Conservation (phyloP, 257 asterid species). For the Scutellaria baicalensis region DNA sequence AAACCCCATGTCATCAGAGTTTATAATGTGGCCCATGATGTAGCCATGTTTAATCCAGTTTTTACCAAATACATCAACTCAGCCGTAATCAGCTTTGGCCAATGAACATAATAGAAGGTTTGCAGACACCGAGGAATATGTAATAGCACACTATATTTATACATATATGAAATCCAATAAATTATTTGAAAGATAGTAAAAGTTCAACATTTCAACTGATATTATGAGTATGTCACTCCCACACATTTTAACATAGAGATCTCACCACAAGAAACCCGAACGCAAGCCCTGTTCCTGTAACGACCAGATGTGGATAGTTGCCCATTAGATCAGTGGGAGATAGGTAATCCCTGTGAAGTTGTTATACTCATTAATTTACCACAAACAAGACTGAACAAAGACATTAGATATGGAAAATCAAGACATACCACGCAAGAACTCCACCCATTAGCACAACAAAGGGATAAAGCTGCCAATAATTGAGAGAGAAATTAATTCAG, state of each 20-base stretch:
- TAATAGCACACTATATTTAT: background rate
- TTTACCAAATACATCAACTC: background rate
- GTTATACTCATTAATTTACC: constrained; percentile 5
- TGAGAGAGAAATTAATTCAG: constrained; percentile 2
- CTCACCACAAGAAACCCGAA: constrained; percentile 92
- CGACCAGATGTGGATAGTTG: constrained; percentile 49
- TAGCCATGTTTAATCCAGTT: background rate
- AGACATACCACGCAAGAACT: constrained; percentile 64
- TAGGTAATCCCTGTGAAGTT: constrained; percentile 51
- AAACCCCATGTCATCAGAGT: background rate
- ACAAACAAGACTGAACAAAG: background rate
- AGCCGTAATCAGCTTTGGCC: background rate
- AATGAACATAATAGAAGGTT: background rate
- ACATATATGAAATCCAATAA: background rate
- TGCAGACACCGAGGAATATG: background rate
- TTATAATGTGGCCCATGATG: background rate
- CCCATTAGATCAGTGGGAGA: constrained; percentile 56
- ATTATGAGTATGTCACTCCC: background rate
- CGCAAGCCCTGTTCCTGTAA: constrained; percentile 75
- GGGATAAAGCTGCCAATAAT: constrained; percentile 66
- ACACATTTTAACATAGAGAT: constrained; percentile 3
- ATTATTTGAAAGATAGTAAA: background rate
- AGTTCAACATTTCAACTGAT: background rate
- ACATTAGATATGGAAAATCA: constrained; percentile 4
- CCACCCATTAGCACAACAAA: constrained; percentile 69